A percentile compares a stretch with the other conserved stretches of the same genome.
Conservation (phyloP, 2,329 filamentous ascomycete species). For the Sporothrix pseudoabietina region DNA sequence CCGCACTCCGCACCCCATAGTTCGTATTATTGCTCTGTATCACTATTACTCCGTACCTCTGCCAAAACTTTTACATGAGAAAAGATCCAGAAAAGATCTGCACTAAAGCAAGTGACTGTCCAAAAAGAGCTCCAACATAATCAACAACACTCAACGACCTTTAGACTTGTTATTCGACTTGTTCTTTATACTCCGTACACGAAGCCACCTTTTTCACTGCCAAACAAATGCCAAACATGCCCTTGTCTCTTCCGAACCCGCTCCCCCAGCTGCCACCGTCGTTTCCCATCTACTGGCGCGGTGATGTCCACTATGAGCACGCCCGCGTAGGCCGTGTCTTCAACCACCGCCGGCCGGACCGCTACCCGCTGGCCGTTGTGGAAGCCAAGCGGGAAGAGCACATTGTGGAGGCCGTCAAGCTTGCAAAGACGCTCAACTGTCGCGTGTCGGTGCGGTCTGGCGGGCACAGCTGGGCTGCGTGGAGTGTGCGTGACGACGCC, state of each 20-base stretch:
- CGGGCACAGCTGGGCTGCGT: constrained; percentile 52
- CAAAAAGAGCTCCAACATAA: too few relatives aligned
- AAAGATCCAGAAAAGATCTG: too few relatives aligned
- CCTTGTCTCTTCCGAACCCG: background rate
- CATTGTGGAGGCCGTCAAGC: constrained; percentile 43
- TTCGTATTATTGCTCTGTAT: background rate
- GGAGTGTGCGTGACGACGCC: constrained; percentile 50
- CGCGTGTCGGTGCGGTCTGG: constrained; percentile 50
- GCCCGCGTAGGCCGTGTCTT: constrained; percentile 45
- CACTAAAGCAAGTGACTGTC: too few relatives aligned
- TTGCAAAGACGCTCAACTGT: constrained; percentile 43
- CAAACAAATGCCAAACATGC: background rate
- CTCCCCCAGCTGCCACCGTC: constrained; percentile 22
- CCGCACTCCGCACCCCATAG: too few relatives aligned
- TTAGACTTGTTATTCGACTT: too few relatives aligned
- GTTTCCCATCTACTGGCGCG: constrained; percentile 32
- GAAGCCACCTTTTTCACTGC: too few relatives aligned
- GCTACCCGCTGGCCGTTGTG: constrained; percentile 48
- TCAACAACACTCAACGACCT: too few relatives aligned
- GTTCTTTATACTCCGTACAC: too few relatives aligned
- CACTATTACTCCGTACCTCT: too few relatives aligned
- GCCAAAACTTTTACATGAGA: too few relatives aligned
- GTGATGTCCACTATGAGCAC: constrained; percentile 26
- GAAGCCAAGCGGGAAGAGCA: constrained; percentile 43
- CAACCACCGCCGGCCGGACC: constrained; percentile 45